phyloP scores from a whole-genome alignment of 2,329 filamentous ascomycete genomes.

The Alternaria panax region DNA sequence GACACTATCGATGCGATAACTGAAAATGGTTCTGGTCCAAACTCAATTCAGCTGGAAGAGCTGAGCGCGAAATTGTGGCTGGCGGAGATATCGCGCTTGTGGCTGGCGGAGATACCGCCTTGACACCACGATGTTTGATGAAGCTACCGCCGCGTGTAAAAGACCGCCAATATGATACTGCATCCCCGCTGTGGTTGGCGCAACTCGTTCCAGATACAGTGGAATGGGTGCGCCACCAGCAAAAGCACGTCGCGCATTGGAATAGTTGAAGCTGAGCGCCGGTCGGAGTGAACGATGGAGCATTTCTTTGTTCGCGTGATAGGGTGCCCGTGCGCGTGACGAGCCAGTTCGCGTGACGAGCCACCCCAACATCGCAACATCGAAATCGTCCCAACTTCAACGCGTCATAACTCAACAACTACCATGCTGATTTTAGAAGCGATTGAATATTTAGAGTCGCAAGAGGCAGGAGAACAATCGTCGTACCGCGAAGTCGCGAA shows the following conservation, averaged over 20 bases:
- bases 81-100: background rate
- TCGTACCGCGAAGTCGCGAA: too few species aligned
- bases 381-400: too few species aligned
- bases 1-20: background rate
- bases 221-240: background rate
- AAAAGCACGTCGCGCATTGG: background rate
- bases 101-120: background rate
- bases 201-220: background rate
- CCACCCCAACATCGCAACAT: too few species aligned
- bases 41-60: background rate
- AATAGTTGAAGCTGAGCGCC: background rate
- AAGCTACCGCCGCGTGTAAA: too few species aligned
- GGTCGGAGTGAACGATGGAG: background rate
- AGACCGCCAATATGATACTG: too few species aligned
- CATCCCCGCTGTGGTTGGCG: background rate
- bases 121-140: background rate
- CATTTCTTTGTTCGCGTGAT: background rate
- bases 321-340: too few species aligned
- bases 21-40: background rate
- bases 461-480: too few species aligned
- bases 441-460: too few species aligned
- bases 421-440: too few species aligned
- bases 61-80: background rate
- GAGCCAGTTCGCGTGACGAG: too few species aligned
- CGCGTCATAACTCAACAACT: too few species aligned